Evolutionary conservation across 176 grass and related monocot species (phyloP), one percentile per base, ranked within the genome.

Genomic region (Zea luxurians): DNA sequence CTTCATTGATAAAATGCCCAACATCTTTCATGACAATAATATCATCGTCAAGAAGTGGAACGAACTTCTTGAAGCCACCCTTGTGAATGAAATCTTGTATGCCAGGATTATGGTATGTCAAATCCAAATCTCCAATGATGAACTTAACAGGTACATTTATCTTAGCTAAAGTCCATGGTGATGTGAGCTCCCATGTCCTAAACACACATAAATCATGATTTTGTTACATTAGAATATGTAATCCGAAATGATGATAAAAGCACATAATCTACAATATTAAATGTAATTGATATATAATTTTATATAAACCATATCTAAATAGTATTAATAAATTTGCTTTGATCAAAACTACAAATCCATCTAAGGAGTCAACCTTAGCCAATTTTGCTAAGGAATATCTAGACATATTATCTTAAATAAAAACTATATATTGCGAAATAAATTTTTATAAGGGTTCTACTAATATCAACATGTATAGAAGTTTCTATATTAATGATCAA

Each of bases 171-270:
- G 82, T 87, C 91, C 91, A 93, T 9, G 85, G 78, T 43, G 82
- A 76, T 10, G 88, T 83, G 38, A 90, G 64, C 64, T 90, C 91
- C 91, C 88, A 93, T 16, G 76, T 93, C 83, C 88, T 93, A 8
- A 34, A 85, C 6, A 48, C 8, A 69, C 11, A 75, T 13, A 27
- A 3, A 58, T 6, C 20, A 5, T 0, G 2, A 55, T 18, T 41
- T 13, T 13, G 16, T 43, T 55, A 11, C 10, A 15, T 36, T 58
- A 7, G 37, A 1, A 66, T 78, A 17, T 68, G 6, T 13, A 43
- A 10, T 34, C 7, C 1, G 0, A 72, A 44, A 61, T 7, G 12
- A 17, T 9, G 17, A 46, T 48, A 27, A 27, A 27, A 27, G 35
- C 68, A 50, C 12, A 9, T 2, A 54, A 53, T 54, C 3, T 70